Evolutionary conservation across 177 flowering plant species (phyloP), one percentile per base, ranked within the genome.

Genomic region (Telopea speciosissima): DNA sequence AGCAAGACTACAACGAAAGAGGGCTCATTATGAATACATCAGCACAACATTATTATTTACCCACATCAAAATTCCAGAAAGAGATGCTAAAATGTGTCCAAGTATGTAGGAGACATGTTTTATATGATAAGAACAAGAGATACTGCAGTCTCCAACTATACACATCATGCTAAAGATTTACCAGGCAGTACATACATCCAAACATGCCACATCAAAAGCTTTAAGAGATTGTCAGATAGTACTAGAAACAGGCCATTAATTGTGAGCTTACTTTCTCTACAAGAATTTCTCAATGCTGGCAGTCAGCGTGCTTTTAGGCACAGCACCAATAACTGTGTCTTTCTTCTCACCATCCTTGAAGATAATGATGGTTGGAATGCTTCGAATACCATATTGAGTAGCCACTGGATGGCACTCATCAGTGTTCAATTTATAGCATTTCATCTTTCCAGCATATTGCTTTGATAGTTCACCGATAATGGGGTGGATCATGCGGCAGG

Each of bases 271-370:
- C 33, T 63, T 19, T 63, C 79, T 83, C 75, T 80, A 87, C 79
- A 89, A 75, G 82, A 83, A 85, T 67, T 86, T 89, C 70, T 90
- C 93, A 22, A 90, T 85, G 87, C 87, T 75, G 68, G 88, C 74
- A 40, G 81, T 75, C 65, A 90, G 76, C 24, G 93, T 85, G 42
- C 83, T 66, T 76, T 88, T 89, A 11, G 97, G 95, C 77, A 89
- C 95, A 24, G 93, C 92, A 64, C 95, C 97, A 45, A 90, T 85
- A 62, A 91, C 72, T 0, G 88, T 79, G 26, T 91, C 94, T 74
- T 86, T 91, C 84, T 89, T 91, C 80, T 90, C 97, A 3, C 97
- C 95, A 25, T 71, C 69, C 79, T 88, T 91, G 72, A 91, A 91
- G 62, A 91, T 84, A 14, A 91, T 83, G 66, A 88, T 87, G 23